Conservation (phyloP, 768 basidiomycete species). For the Chalciporus piperatus region DNA sequence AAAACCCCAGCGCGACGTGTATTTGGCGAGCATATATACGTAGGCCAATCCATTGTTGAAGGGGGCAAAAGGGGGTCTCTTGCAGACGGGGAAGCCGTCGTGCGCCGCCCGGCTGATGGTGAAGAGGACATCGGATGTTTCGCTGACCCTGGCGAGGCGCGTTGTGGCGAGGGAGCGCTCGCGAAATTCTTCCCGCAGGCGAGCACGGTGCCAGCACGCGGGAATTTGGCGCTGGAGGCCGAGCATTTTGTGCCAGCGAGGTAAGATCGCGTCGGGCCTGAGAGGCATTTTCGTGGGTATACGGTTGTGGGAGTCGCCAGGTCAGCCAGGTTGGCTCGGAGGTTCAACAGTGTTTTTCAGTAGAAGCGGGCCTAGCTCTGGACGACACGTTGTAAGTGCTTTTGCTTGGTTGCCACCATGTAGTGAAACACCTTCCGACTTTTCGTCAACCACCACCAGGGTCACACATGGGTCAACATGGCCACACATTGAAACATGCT, state of each 20-base stretch:
- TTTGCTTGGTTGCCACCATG: no score
- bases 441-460: no score
- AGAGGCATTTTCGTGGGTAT: constrained; percentile 3
- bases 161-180: constrained; percentile 12
- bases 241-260: constrained; percentile 9
- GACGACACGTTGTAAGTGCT: no score
- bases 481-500: no score
- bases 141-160: constrained; percentile 8
- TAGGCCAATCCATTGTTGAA: constrained; percentile 9
- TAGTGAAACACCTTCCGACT: no score
- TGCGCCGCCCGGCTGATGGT: constrained; percentile 12
- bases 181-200: constrained; percentile 6
- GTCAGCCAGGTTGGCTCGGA: constrained; percentile 1
- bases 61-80: constrained; percentile 11
- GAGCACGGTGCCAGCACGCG: constrained; percentile 4
- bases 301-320: background rate
- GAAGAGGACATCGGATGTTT: constrained; percentile 13
- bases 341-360: no score
- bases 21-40: constrained; percentile 12
- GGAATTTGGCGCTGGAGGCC: constrained; percentile 9
- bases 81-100: constrained; percentile 11
- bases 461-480: no score
- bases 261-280: constrained; percentile 5
- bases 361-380: no score
- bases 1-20: constrained; percentile 13